Evolutionary conservation across 176 grass and related monocot species (phyloP).

Genomic region (Aegilops longissima): DNA sequence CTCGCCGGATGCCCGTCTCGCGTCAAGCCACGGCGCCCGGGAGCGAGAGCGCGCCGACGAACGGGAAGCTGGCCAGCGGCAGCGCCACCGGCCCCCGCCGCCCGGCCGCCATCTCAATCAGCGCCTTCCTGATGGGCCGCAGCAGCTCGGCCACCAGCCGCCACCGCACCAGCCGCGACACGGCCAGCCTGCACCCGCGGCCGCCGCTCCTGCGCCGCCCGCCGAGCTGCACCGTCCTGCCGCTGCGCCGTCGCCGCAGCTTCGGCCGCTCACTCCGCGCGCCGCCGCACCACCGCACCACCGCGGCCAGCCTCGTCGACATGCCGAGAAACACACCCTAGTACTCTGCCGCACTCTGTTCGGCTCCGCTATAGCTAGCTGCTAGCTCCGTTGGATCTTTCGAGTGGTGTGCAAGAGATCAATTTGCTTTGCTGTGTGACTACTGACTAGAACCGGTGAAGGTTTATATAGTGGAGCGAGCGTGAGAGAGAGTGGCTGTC

Average conservation of each 20-base stretch:
- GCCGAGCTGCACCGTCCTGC: conserved; percentile 51
- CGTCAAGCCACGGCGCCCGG: conserved; percentile 35
- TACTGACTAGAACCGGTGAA: neutral
- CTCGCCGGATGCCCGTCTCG: neutral
- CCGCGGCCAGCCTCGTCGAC: conserved; percentile 26
- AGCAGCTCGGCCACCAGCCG: conserved; percentile 48
- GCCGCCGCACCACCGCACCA: conserved; percentile 36
- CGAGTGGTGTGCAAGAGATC: neutral
- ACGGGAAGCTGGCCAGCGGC: conserved; percentile 49
- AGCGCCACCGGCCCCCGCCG: conserved; percentile 28
- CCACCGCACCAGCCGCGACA: conserved; percentile 51
- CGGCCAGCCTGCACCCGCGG: conserved; percentile 20
- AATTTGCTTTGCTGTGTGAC: neutral
- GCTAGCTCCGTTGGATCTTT: neutral
- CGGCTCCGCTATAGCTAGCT: neutral
- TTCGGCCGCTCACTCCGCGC: conserved; percentile 28
- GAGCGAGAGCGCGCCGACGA: conserved; percentile 55
- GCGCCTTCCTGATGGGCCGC: conserved; percentile 49
- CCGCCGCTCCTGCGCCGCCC: conserved; percentile 24
- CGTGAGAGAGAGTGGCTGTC: neutral
- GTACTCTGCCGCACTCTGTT: neutral
- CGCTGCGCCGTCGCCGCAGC: conserved; percentile 31
- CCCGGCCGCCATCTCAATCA: conserved; percentile 40
- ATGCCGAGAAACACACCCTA: neutral
- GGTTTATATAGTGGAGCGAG: conserved; percentile 5